A percentile compares a stretch with the other conserved stretches of the same genome.
Evolutionary conservation across 257 asterid species (phyloP).

Genomic region (Coffea canephora): DNA sequence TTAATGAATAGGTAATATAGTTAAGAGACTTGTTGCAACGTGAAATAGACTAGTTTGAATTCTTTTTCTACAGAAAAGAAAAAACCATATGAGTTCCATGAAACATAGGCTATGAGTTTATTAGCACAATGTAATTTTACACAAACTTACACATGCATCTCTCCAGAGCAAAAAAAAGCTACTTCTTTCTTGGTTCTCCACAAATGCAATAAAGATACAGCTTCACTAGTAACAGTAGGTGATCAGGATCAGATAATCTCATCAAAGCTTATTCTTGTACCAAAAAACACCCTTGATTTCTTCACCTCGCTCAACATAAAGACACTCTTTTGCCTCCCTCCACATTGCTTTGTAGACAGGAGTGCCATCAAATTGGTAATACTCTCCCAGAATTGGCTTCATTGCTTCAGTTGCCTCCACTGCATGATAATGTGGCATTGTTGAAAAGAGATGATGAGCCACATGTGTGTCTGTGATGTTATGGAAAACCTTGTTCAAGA

Average conservation of each 20-base stretch:
- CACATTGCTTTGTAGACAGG: constrained; percentile 57
- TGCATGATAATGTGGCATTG: constrained; percentile 72
- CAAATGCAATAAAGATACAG: neutral
- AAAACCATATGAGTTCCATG: neutral
- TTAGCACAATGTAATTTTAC: neutral
- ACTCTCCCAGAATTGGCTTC: constrained; percentile 53
- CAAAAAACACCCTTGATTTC: constrained; percentile 49
- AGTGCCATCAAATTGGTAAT: constrained; percentile 53
- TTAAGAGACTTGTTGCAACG: too few species aligned
- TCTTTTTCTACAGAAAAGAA: neutral
- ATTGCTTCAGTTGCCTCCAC: constrained; percentile 70
- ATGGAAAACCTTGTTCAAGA: constrained; percentile 62
- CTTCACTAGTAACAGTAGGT: neutral
- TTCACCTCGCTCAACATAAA: constrained; percentile 60
- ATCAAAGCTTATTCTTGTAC: constrained; percentile 55
- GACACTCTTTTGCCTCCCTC: constrained; percentile 64
- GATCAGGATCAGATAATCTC: neutral
- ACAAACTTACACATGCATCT: neutral
- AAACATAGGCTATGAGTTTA: neutral
- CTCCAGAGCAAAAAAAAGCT: neutral
- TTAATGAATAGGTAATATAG: too few species aligned
- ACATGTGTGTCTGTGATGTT: constrained; percentile 74
- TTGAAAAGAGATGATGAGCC: constrained; percentile 63
- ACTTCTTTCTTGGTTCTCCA: neutral
- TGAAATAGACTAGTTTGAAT: too few species aligned